Evolutionary conservation across 2,329 filamentous ascomycete genomes (phyloP).

Genomic region (Cryphonectria naterciae): DNA sequence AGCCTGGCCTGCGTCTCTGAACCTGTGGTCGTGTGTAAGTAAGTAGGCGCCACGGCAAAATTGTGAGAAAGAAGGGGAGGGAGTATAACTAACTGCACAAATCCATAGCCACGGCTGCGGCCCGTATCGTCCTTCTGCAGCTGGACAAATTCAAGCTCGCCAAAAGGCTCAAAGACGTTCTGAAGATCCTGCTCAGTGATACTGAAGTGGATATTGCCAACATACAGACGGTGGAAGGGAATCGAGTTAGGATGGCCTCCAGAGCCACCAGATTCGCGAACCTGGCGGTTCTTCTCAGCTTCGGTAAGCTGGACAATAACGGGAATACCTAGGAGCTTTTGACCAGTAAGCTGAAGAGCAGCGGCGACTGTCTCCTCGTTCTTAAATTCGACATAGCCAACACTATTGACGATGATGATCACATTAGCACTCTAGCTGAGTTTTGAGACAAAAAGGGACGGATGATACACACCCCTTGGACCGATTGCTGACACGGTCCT

Average conservation of each 20-base stretch:
- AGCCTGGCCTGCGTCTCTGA: conserved; percentile 86
- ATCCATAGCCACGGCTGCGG: conserved; percentile 92
- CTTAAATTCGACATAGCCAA: conserved; percentile 99
- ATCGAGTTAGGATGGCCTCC: conserved; percentile 78
- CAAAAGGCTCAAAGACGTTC: conserved; percentile 96
- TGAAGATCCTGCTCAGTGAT: conserved; percentile 95
- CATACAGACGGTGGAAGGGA: conserved; percentile 96
- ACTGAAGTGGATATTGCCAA: conserved; percentile 99
- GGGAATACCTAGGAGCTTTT: conserved; percentile 97
- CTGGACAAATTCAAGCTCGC: conserved; percentile 96
- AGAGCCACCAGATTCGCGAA: conserved; percentile 74
- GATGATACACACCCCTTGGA: conserved; percentile 83
- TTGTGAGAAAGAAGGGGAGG: neutral
- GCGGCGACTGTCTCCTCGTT: conserved; percentile 90
- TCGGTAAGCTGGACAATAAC: conserved; percentile 98
- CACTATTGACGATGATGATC: conserved; percentile 55
- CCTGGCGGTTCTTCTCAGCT: conserved; percentile 98
- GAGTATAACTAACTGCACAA: conserved; percentile 81
- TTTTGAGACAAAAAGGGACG: neutral
- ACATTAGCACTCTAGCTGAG: conserved; percentile 10
- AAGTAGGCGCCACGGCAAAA: conserved; percentile 35
- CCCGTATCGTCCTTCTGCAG: conserved; percentile 94
- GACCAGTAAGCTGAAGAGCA: conserved; percentile 96
- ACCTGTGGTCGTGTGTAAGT: conserved; percentile 62
- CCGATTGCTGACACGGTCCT: conserved; percentile 93